Conservation (phyloP, 116 monocot genomes). For the Iris pallida region DNA sequence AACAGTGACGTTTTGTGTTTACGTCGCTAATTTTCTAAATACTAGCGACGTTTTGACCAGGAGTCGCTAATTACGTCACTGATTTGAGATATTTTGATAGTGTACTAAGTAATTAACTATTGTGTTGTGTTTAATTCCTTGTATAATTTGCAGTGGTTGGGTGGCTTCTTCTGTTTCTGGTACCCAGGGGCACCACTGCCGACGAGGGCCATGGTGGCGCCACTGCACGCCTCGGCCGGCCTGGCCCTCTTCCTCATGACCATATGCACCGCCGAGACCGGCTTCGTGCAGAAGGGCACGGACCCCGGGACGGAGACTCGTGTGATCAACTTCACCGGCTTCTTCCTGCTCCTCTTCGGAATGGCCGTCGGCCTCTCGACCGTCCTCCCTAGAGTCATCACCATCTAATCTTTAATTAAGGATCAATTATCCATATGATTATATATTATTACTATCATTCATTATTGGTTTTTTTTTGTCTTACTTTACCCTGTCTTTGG, state of each 20-base stretch:
- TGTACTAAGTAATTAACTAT: too few relatives aligned
- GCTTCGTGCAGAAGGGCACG: conserved; percentile 37
- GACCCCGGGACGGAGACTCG: conserved; percentile 27
- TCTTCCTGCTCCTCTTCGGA: conserved; percentile 53
- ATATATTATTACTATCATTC: too few relatives aligned
- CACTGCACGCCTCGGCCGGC: conserved; percentile 40
- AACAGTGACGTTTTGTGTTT: too few relatives aligned
- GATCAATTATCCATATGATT: too few relatives aligned
- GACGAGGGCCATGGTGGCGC: conserved; percentile 29
- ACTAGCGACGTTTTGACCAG: too few relatives aligned
- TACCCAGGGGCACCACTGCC: conserved; percentile 24
- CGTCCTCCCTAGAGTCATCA: conserved; percentile 28
- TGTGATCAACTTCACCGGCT: conserved; percentile 54
- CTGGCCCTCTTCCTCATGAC: conserved; percentile 49
- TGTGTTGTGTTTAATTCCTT: too few relatives aligned
- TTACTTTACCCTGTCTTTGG: too few relatives aligned
- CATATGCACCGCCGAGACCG: conserved; percentile 61
- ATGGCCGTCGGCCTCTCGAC: conserved; percentile 37
- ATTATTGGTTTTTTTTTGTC: too few relatives aligned
- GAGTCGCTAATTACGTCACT: too few relatives aligned
- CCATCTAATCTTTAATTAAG: not conserved
- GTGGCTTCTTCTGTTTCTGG: conserved; percentile 54
- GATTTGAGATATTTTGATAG: too few relatives aligned
- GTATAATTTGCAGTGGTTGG: conserved; percentile 73
- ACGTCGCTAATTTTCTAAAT: too few relatives aligned